Evolutionary conservation across 129 eudicot genomes (phyloP).

Genomic region (Kitagawia praeruptora): DNA sequence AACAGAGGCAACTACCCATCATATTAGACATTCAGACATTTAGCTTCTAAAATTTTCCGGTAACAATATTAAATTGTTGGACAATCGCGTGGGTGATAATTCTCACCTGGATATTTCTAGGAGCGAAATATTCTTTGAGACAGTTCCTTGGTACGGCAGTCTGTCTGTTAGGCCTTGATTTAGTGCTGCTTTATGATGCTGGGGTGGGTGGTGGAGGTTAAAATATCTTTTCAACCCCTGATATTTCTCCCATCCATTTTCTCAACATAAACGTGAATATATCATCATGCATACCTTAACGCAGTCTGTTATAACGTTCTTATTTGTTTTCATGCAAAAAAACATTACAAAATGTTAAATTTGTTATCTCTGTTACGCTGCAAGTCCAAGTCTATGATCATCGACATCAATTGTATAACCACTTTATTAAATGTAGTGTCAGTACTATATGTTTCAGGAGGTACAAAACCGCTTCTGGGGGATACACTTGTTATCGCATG

Average conservation of each 20-base stretch:
- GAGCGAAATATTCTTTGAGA: constrained; percentile 59
- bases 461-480: constrained; percentile 76
- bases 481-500: constrained; percentile 69
- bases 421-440: background rate
- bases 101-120: constrained; percentile 68
- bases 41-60: constrained; percentile 6
- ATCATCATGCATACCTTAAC: background rate
- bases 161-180: constrained; percentile 60
- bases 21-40: background rate
- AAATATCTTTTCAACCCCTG: background rate
- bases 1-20: background rate
- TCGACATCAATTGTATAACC: background rate
- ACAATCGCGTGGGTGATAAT: constrained; percentile 78
- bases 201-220: constrained; percentile 71
- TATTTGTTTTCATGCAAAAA: background rate
- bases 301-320: background rate
- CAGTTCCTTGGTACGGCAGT: constrained; percentile 76
- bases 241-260: background rate
- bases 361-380: background rate
- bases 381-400: no score
- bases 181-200: constrained; percentile 69
- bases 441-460: constrained; percentile 45
- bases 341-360: background rate
- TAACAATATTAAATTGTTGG: constrained; percentile 71
- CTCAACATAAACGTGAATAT: background rate